Percentiles rank a stretch among this genome's conserved stretches.
Evolutionary conservation across 805 yeast genomes (phyloP).

Genomic region (Saccharomycopsis microspora): DNA sequence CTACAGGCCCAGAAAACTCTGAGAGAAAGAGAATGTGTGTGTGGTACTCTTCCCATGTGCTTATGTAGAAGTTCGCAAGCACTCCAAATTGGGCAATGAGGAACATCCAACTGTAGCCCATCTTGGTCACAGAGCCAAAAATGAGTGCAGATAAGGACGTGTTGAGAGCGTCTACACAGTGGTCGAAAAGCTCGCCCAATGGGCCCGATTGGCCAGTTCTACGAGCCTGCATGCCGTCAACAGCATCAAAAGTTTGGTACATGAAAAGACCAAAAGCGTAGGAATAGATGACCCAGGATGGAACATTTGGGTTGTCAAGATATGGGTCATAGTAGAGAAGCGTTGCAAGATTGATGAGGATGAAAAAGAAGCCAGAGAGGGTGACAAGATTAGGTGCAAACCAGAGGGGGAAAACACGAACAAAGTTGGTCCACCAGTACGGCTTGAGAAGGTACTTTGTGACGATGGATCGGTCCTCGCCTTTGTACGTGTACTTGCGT

Average conservation of each 20-base stretch:
- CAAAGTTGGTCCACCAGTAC: constrained; percentile 64
- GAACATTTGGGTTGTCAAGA: constrained; percentile 41
- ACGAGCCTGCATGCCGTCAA: constrained; percentile 94
- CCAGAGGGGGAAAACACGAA: constrained; percentile 63
- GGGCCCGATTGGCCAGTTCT: constrained; percentile 94
- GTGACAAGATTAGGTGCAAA: constrained; percentile 94
- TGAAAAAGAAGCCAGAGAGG: constrained; percentile 62
- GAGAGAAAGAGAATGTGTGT: constrained; percentile 74
- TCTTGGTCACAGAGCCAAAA: constrained; percentile 63
- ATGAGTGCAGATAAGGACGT: constrained; percentile 72
- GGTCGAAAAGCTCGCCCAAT: constrained; percentile 89
- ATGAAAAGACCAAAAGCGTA: constrained; percentile 77
- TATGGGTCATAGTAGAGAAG: constrained; percentile 68
- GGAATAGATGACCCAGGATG: constrained; percentile 65
- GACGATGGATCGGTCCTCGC: constrained; percentile 72
- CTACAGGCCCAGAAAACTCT: constrained; percentile 87
- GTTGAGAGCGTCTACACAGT: constrained; percentile 65
- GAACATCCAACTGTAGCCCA: constrained; percentile 57
- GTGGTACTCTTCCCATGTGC: constrained; percentile 95
- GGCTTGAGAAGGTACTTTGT: constrained; percentile 70
- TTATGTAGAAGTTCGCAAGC: constrained; percentile 70
- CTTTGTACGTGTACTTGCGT: constrained; percentile 28
- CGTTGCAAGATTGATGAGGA: constrained; percentile 48
- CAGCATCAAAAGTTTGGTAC: constrained; percentile 93
- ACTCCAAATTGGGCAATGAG: constrained; percentile 61